Percentiles rank a stretch among this genome's conserved stretches.
Evolutionary conservation across 2,329 filamentous ascomycete species (phyloP).

Genomic region (Cordyceps pruinosa): DNA sequence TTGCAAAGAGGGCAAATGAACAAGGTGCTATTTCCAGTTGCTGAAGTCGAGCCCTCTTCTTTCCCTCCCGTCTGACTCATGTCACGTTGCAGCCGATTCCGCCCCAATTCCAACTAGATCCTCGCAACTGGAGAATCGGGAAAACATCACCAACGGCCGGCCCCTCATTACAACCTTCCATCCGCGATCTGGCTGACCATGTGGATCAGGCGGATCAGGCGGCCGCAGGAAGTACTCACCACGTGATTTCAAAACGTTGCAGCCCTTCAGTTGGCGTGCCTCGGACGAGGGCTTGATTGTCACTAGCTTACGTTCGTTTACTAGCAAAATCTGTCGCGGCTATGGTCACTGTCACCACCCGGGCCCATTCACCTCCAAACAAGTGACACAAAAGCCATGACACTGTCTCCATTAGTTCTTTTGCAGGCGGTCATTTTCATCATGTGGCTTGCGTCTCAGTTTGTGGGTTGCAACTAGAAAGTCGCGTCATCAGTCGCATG

Average conservation of each 20-base stretch:
- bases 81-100: neutral
- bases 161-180: neutral
- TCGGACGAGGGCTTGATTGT: neutral
- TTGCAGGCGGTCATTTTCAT: neutral
- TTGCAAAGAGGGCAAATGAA: neutral
- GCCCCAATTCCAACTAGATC: too few species aligned
- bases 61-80: neutral
- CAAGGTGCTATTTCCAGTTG: neutral
- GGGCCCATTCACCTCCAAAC: neutral
- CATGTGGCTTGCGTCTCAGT: neutral
- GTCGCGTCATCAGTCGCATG: neutral
- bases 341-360: neutral
- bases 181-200: neutral
- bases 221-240: neutral
- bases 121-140: neutral
- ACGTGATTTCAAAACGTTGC: neutral
- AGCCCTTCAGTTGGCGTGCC: neutral
- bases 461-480: neutral
- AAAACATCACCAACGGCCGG: neutral
- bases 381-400: neutral
- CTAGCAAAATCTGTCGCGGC: neutral
- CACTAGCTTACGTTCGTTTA: neutral
- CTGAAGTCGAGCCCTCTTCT: too few species aligned
- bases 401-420: neutral
- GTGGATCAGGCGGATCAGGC: conserved; percentile 1